Percentiles rank a stretch among this genome's conserved stretches.
These are phyloP conservation scores for Aspergillus ellipticus DNA, from an alignment of 495 filamentous ascomycete species.

Conservation along the genomic window DNA sequence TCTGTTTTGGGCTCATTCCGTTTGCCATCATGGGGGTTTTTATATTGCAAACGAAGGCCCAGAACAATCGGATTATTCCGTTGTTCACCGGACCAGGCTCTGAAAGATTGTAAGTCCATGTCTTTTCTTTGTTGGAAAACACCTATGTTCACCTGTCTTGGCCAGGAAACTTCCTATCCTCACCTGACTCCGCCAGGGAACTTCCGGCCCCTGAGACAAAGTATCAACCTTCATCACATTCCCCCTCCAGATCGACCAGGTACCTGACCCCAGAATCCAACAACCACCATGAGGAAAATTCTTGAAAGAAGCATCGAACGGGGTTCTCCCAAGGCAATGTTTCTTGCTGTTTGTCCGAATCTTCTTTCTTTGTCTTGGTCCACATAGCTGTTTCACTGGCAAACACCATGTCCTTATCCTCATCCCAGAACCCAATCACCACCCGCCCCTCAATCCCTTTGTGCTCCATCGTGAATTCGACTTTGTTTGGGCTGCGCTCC, in stretches of 20 bases:
- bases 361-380: conserved; percentile 19
- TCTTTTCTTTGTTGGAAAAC: no score
- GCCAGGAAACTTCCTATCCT: no score
- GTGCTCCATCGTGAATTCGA: conserved; percentile 30
- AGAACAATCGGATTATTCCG: background rate
- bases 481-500: conserved; percentile 20
- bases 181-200: background rate
- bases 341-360: background rate
- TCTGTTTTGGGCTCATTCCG: no score
- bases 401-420: conserved; percentile 22
- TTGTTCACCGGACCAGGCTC: background rate
- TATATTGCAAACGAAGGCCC: background rate
- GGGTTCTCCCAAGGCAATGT: conserved; percentile 31
- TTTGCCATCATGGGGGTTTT: no score
- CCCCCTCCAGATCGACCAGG: conserved; percentile 24
- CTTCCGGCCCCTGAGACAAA: background rate
- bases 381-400: conserved; percentile 37
- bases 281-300: conserved; percentile 38
- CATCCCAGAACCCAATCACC: conserved; percentile 21
- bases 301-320: conserved; percentile 30
- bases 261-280: conserved; percentile 36
- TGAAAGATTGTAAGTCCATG: background rate
- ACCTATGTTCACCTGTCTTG: no score
- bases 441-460: conserved; percentile 26
- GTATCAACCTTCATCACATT: background rate